Base-by-base conservation (phyloP, 768 basidiomycete species). In the Panaeolus papilionaceus region DNA sequence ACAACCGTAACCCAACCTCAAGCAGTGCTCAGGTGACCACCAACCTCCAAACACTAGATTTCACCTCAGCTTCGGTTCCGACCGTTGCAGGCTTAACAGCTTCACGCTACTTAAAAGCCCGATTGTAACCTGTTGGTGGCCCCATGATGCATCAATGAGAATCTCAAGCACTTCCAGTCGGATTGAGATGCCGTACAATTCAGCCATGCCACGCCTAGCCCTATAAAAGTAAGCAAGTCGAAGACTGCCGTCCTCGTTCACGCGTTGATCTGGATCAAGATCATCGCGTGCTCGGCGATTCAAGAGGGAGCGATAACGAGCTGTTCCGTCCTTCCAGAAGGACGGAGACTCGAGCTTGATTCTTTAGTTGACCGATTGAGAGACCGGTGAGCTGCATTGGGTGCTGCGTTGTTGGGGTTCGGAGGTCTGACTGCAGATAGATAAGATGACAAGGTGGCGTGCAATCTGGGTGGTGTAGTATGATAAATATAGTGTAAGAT, bases 251-350 rank as follows among this genome's bases (percentile, higher is more conserved):
- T 58, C 9, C 28, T 58, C 54, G 12, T 20, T n/a, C 12, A 33
- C 12, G 26, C 16, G 26, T 58, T 9, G 54, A 58, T 58, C 54
- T 33, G 14, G 54, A 58, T 58, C 54, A 16, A 28, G 26, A 58
- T 58, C 54, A 58, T 49, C 47, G 47, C 12, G 26, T 26, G 14
- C 14, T 26, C 54, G 54, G 54, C 33, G 33, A 58, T 58, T 58
- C 8, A 37, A 28, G 33, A 28, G 54, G 12, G 14, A 12, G 7
- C 8, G 10, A 37, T 28, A 37, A 12, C 12, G 20, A 26, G 33
- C 54, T 28, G 54, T 23, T 58, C 16, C 45, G 8, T 58, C 14
- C 20, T 37, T 23, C 20, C 1, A 16, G 54, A 58, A 37, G 54
- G 14, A 14, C 54, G 54, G 28, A 37, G 26, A 12, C 16, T 12